A percentile compares a stretch with the other conserved stretches of the same genome.
Conservation (phyloP, 176 grass and related monocot genomes). For the Phoenix dactylifera region DNA sequence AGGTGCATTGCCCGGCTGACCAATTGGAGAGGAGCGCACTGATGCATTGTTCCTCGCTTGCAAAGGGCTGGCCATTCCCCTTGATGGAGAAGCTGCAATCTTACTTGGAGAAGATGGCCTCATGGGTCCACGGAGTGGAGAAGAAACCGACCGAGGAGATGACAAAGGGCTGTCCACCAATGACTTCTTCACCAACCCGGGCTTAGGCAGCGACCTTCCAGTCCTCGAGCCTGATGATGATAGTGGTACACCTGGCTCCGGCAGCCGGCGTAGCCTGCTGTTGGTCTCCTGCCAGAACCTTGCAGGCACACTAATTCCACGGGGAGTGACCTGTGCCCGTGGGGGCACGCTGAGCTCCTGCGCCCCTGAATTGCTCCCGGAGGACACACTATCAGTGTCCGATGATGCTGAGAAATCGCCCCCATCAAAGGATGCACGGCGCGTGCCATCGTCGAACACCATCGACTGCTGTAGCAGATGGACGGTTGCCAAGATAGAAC, state of each 20-base stretch:
- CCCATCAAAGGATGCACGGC: constrained; percentile 29
- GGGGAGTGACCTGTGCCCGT: constrained; percentile 12
- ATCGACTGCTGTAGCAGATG: constrained; percentile 71
- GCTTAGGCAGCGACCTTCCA: not conserved
- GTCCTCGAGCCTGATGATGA: constrained; percentile 20
- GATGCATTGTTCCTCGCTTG: constrained; percentile 34
- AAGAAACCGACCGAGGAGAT: constrained; percentile 30
- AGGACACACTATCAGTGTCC: constrained; percentile 85
- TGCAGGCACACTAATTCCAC: constrained; percentile 75
- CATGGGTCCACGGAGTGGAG: not conserved
- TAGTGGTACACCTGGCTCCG: constrained; percentile 39
- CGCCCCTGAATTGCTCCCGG: constrained; percentile 77
- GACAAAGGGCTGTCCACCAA: constrained; percentile 42
- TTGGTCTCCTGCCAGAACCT: constrained; percentile 93
- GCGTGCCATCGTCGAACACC: constrained; percentile 53
- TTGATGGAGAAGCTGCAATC: constrained; percentile 18
- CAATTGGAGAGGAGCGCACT: constrained; percentile 11
- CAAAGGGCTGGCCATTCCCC: constrained; percentile 44
- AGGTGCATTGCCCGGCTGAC: constrained; percentile 55
- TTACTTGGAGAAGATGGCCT: constrained; percentile 8
- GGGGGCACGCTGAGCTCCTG: constrained; percentile 35
- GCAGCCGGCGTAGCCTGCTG: constrained; percentile 65
- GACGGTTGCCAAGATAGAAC: constrained; percentile 77
- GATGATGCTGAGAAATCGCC: constrained; percentile 71
- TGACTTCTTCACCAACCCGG: constrained; percentile 30